Percentiles rank a stretch among this genome's conserved stretches.
These are phyloP conservation scores for Talaromyces sp. DNA, from an alignment of 2,329 filamentous ascomycete genomes.

Conservation along the genomic window DNA sequence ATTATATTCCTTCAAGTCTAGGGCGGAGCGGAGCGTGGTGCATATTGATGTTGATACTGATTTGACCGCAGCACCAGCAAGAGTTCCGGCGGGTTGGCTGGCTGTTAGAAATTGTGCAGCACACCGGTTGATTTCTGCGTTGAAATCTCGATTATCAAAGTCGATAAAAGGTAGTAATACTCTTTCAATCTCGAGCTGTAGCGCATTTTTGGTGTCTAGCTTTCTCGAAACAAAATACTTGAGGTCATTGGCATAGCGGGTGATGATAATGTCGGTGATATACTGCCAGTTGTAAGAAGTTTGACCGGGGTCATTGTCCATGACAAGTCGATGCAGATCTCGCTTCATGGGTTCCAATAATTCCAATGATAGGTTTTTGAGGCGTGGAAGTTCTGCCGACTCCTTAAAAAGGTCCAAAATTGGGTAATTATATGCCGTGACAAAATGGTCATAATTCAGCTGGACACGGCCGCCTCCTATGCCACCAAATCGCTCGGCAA, in stretches of 20 bases:
- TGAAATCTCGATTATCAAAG: constrained; percentile 24
- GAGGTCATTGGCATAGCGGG: constrained; percentile 57
- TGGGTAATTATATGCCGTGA: constrained; percentile 43
- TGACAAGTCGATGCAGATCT: constrained; percentile 44
- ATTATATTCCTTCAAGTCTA: constrained; percentile 17
- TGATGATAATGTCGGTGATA: constrained; percentile 60
- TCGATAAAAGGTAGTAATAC: constrained; percentile 33
- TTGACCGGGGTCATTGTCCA: constrained; percentile 23
- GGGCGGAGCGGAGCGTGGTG: constrained; percentile 22
- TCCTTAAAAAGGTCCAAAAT: constrained; percentile 38
- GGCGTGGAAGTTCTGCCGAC: constrained; percentile 35
- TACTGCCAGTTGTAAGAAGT: constrained; percentile 60
- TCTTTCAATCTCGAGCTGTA: constrained; percentile 25
- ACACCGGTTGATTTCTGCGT: constrained; percentile 27
- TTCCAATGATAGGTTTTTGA: constrained; percentile 23
- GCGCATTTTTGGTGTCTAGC: constrained; percentile 16
- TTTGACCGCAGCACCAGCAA: constrained; percentile 25
- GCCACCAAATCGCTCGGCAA: constrained; percentile 25
- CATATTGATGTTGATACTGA: constrained; percentile 28
- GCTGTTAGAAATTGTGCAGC: constrained; percentile 29
- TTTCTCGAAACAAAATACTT: constrained; percentile 28
- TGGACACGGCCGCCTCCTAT: constrained; percentile 36
- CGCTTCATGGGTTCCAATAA: constrained; percentile 35
- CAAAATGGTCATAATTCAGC: constrained; percentile 47
- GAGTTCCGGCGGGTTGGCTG: constrained; percentile 7